Base-by-base conservation (phyloP, 2,329 filamentous ascomycete genomes). In the Penicillium concentricum region DNA sequence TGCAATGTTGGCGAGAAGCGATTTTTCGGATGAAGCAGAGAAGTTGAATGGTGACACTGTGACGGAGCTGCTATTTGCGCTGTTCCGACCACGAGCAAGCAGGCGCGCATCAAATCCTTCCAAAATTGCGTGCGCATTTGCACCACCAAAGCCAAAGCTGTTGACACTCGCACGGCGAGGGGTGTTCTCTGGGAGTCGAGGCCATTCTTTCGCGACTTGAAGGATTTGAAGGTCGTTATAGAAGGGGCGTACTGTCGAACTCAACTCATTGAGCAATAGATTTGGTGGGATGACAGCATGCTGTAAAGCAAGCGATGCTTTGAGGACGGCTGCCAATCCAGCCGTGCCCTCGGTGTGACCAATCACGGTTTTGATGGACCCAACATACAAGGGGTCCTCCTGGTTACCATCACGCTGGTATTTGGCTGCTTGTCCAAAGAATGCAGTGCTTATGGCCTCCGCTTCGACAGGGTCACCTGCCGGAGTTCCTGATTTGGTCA, bases 71-170 rank as follows among this genome's bases (percentile, higher is more conserved):
- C 3, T 22, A 6, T 46, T n/a, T 10, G 6, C 2, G 2, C 15
- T 8, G 1, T 16, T 39, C 18, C 6, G 5, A 8, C 16, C 12
- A 18, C 5, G 4, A 7, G 8, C 8, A 7, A 26, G 22, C 3
- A n/a, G 4, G 22, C 20, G 8, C 4, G 35, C 16, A 16, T 64
- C 53, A 10, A 56, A 67, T 4, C 50, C 57, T 39, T 81, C 77
- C 26, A 81, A 47, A 30, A 81, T 74, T 0, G 63, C 67, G 54
- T 76, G 71, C 0, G 68, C 71, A 54, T 76, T 76, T 1, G 72
- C 69, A 5, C 74, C 74, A 24, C 73, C 74, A 47, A 71, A 73
- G 0, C 73, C 79, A 58, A 81, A 82, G 16, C 75, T 74, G 54
- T 79, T 81, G 0, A 82, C 71, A 37, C 76, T 76, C 2, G 77